Conservation (phyloP, 495 filamentous ascomycete species). For the Cenococcum geophilum region DNA sequence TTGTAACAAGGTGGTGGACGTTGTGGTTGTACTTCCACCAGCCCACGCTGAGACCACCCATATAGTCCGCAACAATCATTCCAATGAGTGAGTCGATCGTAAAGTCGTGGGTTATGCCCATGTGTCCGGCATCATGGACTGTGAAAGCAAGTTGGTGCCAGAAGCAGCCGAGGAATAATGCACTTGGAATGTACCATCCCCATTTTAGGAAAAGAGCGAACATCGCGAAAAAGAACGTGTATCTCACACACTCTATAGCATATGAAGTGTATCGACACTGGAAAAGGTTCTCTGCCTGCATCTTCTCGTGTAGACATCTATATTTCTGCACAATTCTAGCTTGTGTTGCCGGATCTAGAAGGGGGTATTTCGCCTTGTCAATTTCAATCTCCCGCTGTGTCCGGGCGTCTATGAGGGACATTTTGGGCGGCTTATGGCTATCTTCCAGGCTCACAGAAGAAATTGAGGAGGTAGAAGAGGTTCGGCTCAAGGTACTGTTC, state of each 20-base stretch:
- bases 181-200: slow-evolving; percentile 71
- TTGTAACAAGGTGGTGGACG: slow-evolving; percentile 96
- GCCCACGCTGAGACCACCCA: slow-evolving; percentile 82
- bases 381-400: slow-evolving; percentile 69
- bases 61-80: slow-evolving; percentile 83
- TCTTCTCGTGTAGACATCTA: slow-evolving; percentile 60
- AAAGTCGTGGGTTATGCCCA: slow-evolving; percentile 92
- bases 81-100: slow-evolving; percentile 76
- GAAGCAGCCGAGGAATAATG: slow-evolving; percentile 70
- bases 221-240: slow-evolving; percentile 59
- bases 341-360: slow-evolving; percentile 69
- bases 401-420: slow-evolving; percentile 64
- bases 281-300: slow-evolving; percentile 71
- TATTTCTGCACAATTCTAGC: slow-evolving; percentile 75
- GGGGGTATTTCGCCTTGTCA: slow-evolving; percentile 76
- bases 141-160: slow-evolving; percentile 97
- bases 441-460: slow-evolving; percentile 43
- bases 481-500: slow-evolving; percentile 7
- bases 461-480: slow-evolving; percentile 39
- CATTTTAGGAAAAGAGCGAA: slow-evolving; percentile 58
- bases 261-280: slow-evolving; percentile 83
- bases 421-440: slow-evolving; percentile 44
- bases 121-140: slow-evolving; percentile 94
- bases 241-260: slow-evolving; percentile 67
- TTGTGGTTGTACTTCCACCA: slow-evolving; percentile 99